Conservation (phyloP, 768 basidiomycete species). For the Chalciporus piperatus region DNA sequence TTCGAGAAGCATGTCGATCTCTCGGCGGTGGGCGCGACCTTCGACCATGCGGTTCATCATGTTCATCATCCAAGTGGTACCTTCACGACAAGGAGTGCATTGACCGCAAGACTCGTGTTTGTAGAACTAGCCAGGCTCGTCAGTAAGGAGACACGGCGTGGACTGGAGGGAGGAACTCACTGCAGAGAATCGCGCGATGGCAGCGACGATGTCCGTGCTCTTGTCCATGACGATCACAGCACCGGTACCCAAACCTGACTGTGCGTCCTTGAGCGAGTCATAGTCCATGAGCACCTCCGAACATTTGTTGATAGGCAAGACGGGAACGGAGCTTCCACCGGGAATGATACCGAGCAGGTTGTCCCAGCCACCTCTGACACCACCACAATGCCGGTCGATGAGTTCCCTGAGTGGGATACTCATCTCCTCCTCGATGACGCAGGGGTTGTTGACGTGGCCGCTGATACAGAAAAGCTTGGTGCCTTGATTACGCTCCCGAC, state of each 20-base stretch:
- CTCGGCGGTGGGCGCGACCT: slow-evolving; percentile 85
- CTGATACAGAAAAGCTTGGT: slow-evolving; percentile 98
- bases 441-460: slow-evolving; percentile 97
- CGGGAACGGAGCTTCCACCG: slow-evolving; percentile 91
- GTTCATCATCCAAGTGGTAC: slow-evolving; percentile 99
- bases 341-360: slow-evolving; percentile 97
- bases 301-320: slow-evolving; percentile 80
- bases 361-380: slow-evolving; percentile 93
- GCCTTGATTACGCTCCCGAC: slow-evolving; percentile 87
- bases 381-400: slow-evolving; percentile 96
- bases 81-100: slow-evolving; percentile 91
- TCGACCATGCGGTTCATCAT: slow-evolving; percentile 98
- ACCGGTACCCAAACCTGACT: slow-evolving; percentile 95
- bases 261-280: slow-evolving; percentile 94
- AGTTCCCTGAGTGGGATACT: slow-evolving; percentile 92
- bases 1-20: slow-evolving; percentile 98
- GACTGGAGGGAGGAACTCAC: slow-evolving; percentile 35
- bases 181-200: slow-evolving; percentile 90
- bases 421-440: slow-evolving; percentile 99
- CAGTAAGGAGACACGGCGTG: background rate
- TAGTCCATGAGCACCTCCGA: slow-evolving; percentile 96
- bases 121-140: slow-evolving; percentile 65
- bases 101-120: slow-evolving; percentile 99
- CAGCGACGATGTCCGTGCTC: slow-evolving; percentile 89
- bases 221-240: slow-evolving; percentile 99